Evolutionary conservation across 108 stramenopile species (phyloP).

Genomic region (Stephanodiscus minutulus): DNA sequence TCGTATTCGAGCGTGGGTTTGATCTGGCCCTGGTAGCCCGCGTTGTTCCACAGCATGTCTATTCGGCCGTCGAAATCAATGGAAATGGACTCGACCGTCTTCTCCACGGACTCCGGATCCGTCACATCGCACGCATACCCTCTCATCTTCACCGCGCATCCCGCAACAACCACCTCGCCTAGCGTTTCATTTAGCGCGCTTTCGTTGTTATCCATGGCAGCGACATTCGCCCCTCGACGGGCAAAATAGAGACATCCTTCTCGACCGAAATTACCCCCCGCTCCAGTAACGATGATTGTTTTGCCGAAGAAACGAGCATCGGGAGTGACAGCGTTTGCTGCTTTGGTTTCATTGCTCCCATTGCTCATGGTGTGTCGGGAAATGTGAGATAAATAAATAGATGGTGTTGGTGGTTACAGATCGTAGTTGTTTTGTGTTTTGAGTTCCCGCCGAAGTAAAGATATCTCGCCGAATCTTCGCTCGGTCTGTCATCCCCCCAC

Average conservation of each 20-base stretch:
- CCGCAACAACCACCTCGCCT: conserved; percentile 10
- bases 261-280: conserved; percentile 87
- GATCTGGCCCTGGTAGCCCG: conserved; percentile 94
- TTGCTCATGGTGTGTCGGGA: conserved; percentile 8
- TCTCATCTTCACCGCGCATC: conserved; percentile 17
- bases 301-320: conserved; percentile 58
- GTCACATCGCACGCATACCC: conserved; percentile 75
- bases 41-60: conserved; percentile 92
- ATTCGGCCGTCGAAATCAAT: conserved; percentile 56
- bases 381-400: too few relatives aligned
- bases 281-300: conserved; percentile 85
- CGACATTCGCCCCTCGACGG: conserved; percentile 78
- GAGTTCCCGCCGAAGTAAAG: too few relatives aligned
- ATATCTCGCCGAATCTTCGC: too few relatives aligned
- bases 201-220: conserved; percentile 70
- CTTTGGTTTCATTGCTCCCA: conserved; percentile 5
- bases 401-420: too few relatives aligned
- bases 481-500: too few relatives aligned
- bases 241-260: conserved; percentile 81
- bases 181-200: conserved; percentile 68
- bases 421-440: too few relatives aligned
- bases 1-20: conserved; percentile 83
- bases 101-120: conserved; percentile 50
- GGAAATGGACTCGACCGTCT: conserved; percentile 37
- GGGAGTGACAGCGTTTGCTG: neutral